Percentiles rank a stretch among this genome's conserved stretches.
Conservation (phyloP, 177 flowering plant genomes). For the Tripterygium wilfordii region DNA sequence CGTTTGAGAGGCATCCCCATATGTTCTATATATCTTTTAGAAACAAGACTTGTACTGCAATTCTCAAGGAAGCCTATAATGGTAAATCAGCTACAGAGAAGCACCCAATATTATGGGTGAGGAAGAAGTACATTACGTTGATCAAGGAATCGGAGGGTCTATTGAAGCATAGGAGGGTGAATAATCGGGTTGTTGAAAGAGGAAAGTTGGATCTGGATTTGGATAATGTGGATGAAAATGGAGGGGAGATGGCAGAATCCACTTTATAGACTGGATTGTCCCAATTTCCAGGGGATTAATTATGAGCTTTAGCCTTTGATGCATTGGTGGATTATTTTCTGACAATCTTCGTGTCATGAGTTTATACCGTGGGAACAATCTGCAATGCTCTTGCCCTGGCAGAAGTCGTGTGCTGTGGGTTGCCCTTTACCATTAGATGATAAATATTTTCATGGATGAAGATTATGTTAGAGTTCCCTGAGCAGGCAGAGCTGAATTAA, state of each 20-base stretch:
- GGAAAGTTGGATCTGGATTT: slow-evolving; percentile 14
- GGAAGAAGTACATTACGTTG: slow-evolving; percentile 55
- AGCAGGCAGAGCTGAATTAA: no score
- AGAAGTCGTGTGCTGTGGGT: no score
- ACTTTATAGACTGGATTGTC: no score
- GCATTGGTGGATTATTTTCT: no score
- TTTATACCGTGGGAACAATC: no score
- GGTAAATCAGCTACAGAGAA: slow-evolving; percentile 35
- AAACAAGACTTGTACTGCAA: slow-evolving; percentile 72
- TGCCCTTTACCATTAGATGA: no score
- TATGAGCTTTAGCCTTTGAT: no score
- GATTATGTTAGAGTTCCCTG: no score
- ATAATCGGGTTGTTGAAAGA: slow-evolving; percentile 9
- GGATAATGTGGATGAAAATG: slow-evolving; percentile 10
- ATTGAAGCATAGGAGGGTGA: slow-evolving; percentile 36
- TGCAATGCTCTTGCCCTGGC: no score
- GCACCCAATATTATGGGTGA: slow-evolving; percentile 66
- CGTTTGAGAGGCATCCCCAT: slow-evolving; percentile 73
- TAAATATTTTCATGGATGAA: no score
- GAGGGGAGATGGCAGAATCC: slow-evolving; percentile 1
- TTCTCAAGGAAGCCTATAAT: slow-evolving; percentile 70
- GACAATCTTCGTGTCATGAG: no score
- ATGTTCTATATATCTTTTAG: slow-evolving; percentile 58
- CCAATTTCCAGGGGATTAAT: no score
- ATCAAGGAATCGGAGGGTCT: slow-evolving; percentile 48